A percentile compares a stretch with the other conserved stretches of the same genome.
Evolutionary conservation across 257 asterid species (phyloP).

Genomic region (Solanum chilense): DNA sequence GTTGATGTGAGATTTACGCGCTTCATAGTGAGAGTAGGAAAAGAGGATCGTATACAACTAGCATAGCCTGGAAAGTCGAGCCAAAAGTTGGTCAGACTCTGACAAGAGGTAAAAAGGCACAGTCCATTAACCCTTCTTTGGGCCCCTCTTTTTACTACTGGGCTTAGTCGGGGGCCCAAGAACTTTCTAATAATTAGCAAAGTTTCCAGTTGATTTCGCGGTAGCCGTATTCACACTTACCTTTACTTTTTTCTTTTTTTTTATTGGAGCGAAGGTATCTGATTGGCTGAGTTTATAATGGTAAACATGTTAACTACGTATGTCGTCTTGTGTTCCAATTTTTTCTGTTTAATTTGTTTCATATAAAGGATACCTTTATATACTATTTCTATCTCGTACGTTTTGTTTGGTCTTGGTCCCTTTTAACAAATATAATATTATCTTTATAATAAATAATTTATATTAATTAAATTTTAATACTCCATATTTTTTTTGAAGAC

Average conservation of each 20-base stretch:
- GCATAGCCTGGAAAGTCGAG: not conserved
- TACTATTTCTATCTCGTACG: not conserved
- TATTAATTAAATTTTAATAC: too few species aligned
- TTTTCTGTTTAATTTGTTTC: not conserved
- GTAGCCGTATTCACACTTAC: not conserved
- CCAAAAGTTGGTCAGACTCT: slow-evolving; percentile 1
- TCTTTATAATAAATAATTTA: too few species aligned
- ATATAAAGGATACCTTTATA: not conserved
- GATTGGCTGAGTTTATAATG: not conserved
- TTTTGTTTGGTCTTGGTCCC: not conserved
- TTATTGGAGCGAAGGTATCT: not conserved
- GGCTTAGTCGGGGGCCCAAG: not conserved
- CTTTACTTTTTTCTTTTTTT: rapidly evolving
- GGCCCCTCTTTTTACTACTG: not conserved
- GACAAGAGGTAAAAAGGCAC: not conserved
- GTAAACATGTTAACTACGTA: not conserved
- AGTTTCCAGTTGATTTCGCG: not conserved
- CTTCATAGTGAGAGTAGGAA: not conserved
- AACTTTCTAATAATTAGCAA: not conserved
- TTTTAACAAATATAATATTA: not conserved
- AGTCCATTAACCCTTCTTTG: not conserved
- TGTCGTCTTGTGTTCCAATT: not conserved
- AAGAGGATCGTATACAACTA: not conserved
- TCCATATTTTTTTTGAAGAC: too few species aligned
- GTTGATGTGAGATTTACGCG: not conserved